These are phyloP conservation scores for Primulina tabacum DNA, from an alignment of 257 asterid species.

Conservation along the genomic window DNA sequence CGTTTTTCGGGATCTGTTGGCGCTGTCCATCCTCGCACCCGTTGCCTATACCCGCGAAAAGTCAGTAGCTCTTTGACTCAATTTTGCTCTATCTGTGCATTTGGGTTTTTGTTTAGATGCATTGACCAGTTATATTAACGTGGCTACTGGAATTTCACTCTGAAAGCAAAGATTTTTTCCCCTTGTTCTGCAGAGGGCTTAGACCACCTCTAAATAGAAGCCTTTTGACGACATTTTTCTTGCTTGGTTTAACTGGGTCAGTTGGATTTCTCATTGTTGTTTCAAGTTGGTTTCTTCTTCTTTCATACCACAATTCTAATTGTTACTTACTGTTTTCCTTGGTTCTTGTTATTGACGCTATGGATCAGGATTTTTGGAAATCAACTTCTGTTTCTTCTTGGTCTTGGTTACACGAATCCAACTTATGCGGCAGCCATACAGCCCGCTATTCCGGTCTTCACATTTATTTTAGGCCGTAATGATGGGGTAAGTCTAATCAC, in stretches of 20 bases:
- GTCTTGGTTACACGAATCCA: constrained; percentile 96
- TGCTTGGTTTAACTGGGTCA: constrained; percentile 96
- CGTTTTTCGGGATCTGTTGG: constrained; percentile 71
- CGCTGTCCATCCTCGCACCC: constrained; percentile 82
- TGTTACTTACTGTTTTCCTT: background rate
- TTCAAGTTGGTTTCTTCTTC: constrained; percentile 9
- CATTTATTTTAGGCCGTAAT: constrained; percentile 77
- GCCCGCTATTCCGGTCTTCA: constrained; percentile 92
- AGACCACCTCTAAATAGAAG: constrained; percentile 68
- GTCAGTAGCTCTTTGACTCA: constrained; percentile 34
- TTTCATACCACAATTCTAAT: constrained; percentile 16
- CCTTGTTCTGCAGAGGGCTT: constrained; percentile 52
- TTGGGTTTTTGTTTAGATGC: background rate
- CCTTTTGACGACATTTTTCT: constrained; percentile 65
- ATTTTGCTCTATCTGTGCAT: background rate
- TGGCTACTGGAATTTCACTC: background rate
- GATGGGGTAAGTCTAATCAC: constrained; percentile 74
- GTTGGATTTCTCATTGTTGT: constrained; percentile 24
- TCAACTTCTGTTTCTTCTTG: constrained; percentile 90
- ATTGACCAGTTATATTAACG: background rate
- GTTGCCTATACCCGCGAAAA: constrained; percentile 83
- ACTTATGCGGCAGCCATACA: constrained; percentile 33
- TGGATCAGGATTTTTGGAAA: constrained; percentile 78
- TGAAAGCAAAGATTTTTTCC: constrained; percentile 14
- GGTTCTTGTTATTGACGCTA: background rate